Evolutionary conservation across 1,284 basidiomycete genomes (phyloP).

Genomic region (Xerocomus amazonicus): DNA sequence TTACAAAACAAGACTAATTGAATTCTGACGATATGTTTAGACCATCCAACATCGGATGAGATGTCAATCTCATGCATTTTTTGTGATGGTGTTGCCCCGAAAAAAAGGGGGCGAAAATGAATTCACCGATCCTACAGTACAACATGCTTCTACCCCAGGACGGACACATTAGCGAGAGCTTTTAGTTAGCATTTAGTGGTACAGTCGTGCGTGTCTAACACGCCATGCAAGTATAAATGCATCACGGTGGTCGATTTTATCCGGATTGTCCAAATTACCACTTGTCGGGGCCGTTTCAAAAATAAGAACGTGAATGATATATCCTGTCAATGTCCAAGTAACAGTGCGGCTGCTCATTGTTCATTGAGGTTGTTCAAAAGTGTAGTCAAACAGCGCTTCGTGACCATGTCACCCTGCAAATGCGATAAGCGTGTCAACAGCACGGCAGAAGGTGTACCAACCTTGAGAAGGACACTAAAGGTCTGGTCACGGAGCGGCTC

Average conservation of each 20-base stretch:
- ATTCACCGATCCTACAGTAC: constrained; percentile 30
- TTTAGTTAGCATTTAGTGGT: constrained; percentile 34
- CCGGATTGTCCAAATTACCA: constrained; percentile 33
- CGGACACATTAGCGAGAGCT: constrained; percentile 32
- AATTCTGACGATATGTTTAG: too few relatives aligned
- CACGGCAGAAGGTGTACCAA: constrained; percentile 26
- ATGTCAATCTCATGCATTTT: too few relatives aligned
- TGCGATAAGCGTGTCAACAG: constrained; percentile 3
- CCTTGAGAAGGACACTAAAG: constrained; percentile 87
- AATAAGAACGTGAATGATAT: too few relatives aligned
- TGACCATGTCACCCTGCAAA: constrained; percentile 87
- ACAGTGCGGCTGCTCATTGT: constrained; percentile 29
- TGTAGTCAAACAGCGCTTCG: constrained; percentile 93
- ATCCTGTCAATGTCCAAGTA: too few relatives aligned
- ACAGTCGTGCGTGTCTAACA: constrained; percentile 27
- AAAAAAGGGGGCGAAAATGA: not conserved
- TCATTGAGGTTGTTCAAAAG: constrained; percentile 90
- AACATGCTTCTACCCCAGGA: constrained; percentile 33
- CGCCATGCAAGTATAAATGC: constrained; percentile 32
- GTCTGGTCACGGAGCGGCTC: constrained; percentile 95
- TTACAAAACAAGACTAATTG: too few relatives aligned
- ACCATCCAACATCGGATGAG: too few relatives aligned
- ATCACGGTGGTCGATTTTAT: constrained; percentile 24
- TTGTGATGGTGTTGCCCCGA: too few relatives aligned
- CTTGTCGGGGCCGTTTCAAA: constrained; percentile 18